These are phyloP conservation scores for Spongiforma sp. DNA, from an alignment of 1,284 basidiomycete species.

Conservation along the genomic window DNA sequence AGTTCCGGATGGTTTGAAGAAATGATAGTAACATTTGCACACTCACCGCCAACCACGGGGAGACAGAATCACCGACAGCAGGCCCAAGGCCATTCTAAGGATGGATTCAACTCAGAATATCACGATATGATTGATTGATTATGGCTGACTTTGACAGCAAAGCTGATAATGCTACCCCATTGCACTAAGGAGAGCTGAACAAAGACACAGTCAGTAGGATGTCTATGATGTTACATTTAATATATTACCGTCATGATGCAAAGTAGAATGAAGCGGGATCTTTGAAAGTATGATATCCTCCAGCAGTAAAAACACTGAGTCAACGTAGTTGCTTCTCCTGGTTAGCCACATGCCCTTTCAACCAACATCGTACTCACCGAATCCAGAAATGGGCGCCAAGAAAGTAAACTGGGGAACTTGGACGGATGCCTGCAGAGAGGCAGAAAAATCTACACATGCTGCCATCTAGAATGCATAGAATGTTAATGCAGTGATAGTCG, in stretches of 20 bases:
- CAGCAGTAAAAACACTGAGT: background rate
- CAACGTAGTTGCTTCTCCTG: background rate
- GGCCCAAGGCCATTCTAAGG: background rate
- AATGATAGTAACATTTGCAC: background rate
- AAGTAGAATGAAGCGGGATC: background rate
- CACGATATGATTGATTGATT: background rate
- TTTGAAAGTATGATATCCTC: background rate
- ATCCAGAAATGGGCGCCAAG: background rate
- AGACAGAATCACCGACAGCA: too few relatives aligned
- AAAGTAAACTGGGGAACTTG: background rate
- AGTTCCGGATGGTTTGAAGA: background rate
- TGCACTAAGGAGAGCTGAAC: conserved; percentile 16
- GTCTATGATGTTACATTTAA: too few relatives aligned
- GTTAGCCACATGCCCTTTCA: background rate
- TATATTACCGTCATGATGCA: background rate
- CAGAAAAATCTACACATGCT: background rate
- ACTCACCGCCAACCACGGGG: background rate
- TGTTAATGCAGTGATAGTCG: background rate
- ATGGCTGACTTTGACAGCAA: conserved; percentile 1
- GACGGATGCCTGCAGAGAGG: too few relatives aligned
- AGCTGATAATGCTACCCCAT: conserved; percentile 7
- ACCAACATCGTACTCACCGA: background rate
- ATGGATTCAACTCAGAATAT: background rate
- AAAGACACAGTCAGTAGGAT: too few relatives aligned
- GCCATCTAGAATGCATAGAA: background rate